Conservation (phyloP, 192 early-diverging fungal species). For the Lobosporangium transversale region DNA sequence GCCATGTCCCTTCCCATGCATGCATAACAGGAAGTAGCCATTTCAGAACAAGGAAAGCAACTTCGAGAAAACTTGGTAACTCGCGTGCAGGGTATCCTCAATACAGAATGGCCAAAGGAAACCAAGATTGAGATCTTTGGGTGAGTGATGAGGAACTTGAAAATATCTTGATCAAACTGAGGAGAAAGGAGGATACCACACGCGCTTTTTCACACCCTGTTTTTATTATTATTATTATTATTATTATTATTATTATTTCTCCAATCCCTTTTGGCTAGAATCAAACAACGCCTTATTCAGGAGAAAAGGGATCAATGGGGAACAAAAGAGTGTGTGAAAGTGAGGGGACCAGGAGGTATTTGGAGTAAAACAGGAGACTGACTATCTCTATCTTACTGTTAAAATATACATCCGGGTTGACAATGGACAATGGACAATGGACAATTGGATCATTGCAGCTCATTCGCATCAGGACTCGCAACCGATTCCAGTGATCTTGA, state of each 20-base stretch:
- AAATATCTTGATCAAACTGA: not conserved
- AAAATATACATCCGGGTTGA: no score
- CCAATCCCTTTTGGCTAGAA: no score
- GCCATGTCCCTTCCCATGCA: no score
- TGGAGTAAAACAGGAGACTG: no score
- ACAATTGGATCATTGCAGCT: no score
- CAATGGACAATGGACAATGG: no score
- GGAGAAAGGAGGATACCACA: not conserved
- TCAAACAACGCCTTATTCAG: no score
- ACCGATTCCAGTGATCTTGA: slow-evolving; percentile 46
- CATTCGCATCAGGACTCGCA: slow-evolving; percentile 48
- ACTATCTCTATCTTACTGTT: no score
- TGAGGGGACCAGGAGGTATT: no score
- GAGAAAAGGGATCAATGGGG: no score
- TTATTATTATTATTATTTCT: not conserved
- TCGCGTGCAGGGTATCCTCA: slow-evolving; percentile 47
- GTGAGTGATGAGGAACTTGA: slow-evolving; percentile 13
- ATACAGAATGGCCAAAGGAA: slow-evolving; percentile 51
- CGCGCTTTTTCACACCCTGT: not conserved
- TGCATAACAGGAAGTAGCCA: slow-evolving; percentile 11
- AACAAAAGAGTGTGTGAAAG: no score
- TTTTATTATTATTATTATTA: not conserved
- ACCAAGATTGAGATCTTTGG: slow-evolving; percentile 45
- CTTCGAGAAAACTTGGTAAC: slow-evolving; percentile 36
- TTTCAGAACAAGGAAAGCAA: slow-evolving; percentile 31